phyloP scores from a whole-genome alignment of 2,329 filamentous ascomycete genomes.

The Bipolaris gigantea region DNA sequence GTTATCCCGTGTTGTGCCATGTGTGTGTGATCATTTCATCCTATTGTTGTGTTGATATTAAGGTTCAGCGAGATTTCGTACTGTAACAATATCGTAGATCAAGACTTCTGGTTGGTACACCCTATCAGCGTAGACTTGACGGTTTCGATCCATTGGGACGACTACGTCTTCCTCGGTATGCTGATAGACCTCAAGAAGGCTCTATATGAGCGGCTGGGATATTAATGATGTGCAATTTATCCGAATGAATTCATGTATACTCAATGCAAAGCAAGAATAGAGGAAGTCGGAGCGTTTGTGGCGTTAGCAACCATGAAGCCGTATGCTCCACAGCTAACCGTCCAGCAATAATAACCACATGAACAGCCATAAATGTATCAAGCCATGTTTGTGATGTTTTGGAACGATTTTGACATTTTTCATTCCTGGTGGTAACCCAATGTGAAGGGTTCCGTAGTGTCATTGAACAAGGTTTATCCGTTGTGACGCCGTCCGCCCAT shows the following conservation, averaged over 20 bases:
- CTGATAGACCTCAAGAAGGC: constrained; percentile 62
- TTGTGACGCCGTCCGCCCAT: constrained; percentile 37
- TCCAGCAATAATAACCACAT: constrained; percentile 3
- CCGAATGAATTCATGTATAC: constrained; percentile 60
- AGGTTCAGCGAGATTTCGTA: neutral
- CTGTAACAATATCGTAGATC: constrained; percentile 61
- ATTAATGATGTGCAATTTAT: constrained; percentile 64
- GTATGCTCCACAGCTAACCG: neutral
- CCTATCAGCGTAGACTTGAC: constrained; percentile 63
- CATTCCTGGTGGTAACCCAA: constrained; percentile 32
- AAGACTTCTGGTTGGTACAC: constrained; percentile 63
- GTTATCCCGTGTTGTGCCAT: neutral
- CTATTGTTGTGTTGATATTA: neutral
- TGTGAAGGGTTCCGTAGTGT: constrained; percentile 32
- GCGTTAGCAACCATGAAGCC: constrained; percentile 7
- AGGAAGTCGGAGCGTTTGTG: constrained; percentile 11
- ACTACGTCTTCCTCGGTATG: constrained; percentile 63
- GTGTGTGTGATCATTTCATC: neutral
- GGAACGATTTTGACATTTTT: constrained; percentile 33
- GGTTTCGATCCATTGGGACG: constrained; percentile 52
- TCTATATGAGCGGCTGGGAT: constrained; percentile 55
- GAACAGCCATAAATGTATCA: constrained; percentile 1
- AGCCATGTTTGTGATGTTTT: constrained; percentile 6
- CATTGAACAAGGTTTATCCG: constrained; percentile 39
- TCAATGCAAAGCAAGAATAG: constrained; percentile 48